Percentiles rank a stretch among this genome's conserved stretches.
phyloP scores from a whole-genome alignment of 2,329 filamentous ascomycete genomes.

The Diaporthe sp. region DNA sequence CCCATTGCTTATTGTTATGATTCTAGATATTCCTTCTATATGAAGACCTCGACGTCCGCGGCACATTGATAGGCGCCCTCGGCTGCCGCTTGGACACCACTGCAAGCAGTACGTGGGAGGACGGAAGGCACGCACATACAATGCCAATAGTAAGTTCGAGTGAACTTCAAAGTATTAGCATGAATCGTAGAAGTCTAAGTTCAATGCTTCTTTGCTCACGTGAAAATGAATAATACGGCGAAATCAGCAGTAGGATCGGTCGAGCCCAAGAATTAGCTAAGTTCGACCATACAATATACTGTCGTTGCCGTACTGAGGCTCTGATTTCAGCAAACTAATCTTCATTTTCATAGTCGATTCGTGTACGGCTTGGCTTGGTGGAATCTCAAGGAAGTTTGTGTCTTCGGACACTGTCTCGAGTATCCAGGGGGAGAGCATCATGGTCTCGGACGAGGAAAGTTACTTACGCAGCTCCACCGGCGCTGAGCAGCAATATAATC shows the following conservation, averaged over 20 bases:
- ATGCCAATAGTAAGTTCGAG: conserved; percentile 48
- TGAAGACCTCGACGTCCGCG: background rate
- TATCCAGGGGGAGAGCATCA: background rate
- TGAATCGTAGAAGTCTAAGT: background rate
- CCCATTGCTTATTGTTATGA: background rate
- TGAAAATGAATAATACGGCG: conserved; percentile 36
- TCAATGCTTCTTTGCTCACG: background rate
- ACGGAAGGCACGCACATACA: conserved; percentile 48
- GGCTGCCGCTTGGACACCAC: background rate
- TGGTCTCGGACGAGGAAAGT: background rate
- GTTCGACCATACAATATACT: conserved; percentile 47
- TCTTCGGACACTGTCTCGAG: background rate
- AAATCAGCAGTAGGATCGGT: conserved; percentile 47
- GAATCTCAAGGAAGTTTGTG: background rate
- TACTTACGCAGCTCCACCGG: conserved; percentile 47
- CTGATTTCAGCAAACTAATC: no score
- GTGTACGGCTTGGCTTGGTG: background rate
- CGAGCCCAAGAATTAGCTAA: conserved; percentile 44
- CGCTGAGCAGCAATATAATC: conserved; percentile 49
- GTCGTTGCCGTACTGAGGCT: conserved; percentile 42
- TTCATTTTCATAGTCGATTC: background rate
- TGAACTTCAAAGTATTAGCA: conserved; percentile 27
- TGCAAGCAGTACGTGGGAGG: conserved; percentile 41
- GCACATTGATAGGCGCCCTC: background rate
- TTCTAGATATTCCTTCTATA: background rate